Base-by-base conservation (phyloP, 208 protist species). In the Jaenimonas drosophilae region DNA sequence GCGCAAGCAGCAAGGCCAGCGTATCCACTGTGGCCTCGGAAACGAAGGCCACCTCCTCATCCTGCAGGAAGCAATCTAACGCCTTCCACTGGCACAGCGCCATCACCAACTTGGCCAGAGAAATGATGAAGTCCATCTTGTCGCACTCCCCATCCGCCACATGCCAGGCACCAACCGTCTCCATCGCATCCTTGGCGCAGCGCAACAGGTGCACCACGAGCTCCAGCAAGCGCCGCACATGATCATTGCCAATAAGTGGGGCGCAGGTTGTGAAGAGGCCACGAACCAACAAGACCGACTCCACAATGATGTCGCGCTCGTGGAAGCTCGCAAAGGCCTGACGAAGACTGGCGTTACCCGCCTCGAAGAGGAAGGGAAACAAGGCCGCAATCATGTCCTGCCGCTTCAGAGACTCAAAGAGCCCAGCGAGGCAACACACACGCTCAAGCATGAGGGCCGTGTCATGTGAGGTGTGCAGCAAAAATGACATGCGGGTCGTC, bases 41-140 rank as follows among this genome's bases (percentile, higher is more conserved):
- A 19, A 92, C 17, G 1, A 58, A 16, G 23, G 44, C 38, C 3
- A 64, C 55, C 9, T 71, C 65, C 6, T 77, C 59, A 16, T 68
- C 61, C 1, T 71, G 53, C 36, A 87, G 51, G 25, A 74, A 81
- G 61, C 69, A 84, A 48, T 86, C 78, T 41, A 88, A 49, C 33
- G 55, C 54, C 24, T 65, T 72, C 83, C 83, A 92, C 44, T 79
- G 69, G 43, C 70, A n/a, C n/a, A n/a, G n/a, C n/a, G n/a, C n/a
- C n/a, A 49, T 59, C 4, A 85, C 38, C 33, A 92, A 59, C 34
- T 55, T 49, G 24, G 68, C 68, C n/a, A 71, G 26, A 16, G 49
- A 20, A 12, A 70, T 47, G 33, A 85, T 54, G 19, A 86, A 65
- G 41, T 64, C 45, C 9, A 60, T 53, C 38, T 68, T 67, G 53